Conservation (phyloP, 1,284 basidiomycete genomes). For the Porogramme epimiltina region DNA sequence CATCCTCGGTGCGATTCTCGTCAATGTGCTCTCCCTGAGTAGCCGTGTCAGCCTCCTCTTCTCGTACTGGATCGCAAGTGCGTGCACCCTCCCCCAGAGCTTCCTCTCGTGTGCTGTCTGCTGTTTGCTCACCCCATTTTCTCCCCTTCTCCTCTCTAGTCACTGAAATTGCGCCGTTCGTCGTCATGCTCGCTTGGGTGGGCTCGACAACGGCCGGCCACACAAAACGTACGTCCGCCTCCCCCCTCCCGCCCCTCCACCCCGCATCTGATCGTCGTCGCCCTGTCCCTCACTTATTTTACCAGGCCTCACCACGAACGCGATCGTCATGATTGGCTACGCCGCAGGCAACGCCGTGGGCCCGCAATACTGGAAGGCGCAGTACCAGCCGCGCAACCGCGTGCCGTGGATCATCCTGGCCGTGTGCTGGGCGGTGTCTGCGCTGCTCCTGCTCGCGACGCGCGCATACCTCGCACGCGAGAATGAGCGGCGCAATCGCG, state of each 20-base stretch:
- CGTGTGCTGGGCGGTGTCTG: slow-evolving; percentile 53
- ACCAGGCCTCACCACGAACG: slow-evolving; percentile 56
- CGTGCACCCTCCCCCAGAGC: no score
- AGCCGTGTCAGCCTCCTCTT: slow-evolving; percentile 70
- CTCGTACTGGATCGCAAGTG: slow-evolving; percentile 62
- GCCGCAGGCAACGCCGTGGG: slow-evolving; percentile 72
- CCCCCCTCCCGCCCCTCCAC: background rate
- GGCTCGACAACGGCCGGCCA: slow-evolving; percentile 71
- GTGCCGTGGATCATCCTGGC: slow-evolving; percentile 72
- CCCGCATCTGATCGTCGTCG: background rate
- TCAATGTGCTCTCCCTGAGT: slow-evolving; percentile 65
- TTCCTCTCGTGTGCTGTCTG: slow-evolving; percentile 33
- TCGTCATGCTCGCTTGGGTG: slow-evolving; percentile 72
- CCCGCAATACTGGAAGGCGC: slow-evolving; percentile 74
- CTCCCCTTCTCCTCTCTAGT: slow-evolving; percentile 37
- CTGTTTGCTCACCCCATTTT: background rate
- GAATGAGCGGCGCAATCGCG: slow-evolving; percentile 64
- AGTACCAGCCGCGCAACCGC: slow-evolving; percentile 69
- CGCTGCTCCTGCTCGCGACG: slow-evolving; percentile 51
- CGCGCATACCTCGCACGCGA: slow-evolving; percentile 61
- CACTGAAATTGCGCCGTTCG: slow-evolving; percentile 69
- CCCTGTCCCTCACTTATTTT: background rate
- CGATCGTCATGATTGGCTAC: slow-evolving; percentile 70
- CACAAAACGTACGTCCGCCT: slow-evolving; percentile 56
- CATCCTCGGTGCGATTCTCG: slow-evolving; percentile 62